Conservation (phyloP, 176 grass and related monocot genomes). For the Hsuehochloa calcarea region DNA sequence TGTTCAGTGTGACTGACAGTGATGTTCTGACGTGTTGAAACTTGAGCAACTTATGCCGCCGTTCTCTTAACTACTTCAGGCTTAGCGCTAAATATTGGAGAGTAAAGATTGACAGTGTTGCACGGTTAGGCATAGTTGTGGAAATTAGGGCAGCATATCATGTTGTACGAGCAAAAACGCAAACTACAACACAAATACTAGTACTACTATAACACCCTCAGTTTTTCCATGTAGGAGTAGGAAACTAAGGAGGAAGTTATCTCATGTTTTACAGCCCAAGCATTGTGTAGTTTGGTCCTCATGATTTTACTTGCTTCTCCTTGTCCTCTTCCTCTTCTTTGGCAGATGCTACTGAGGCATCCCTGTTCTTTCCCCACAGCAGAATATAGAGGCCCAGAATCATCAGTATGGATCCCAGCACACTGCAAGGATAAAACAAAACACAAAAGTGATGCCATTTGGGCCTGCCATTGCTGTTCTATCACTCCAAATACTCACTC, state of each 20-base stretch:
- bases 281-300: conserved; percentile 19
- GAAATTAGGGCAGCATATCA: neutral
- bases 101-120: neutral
- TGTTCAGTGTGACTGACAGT: conserved; percentile 27
- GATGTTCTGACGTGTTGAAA: conserved; percentile 5
- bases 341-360: conserved; percentile 29
- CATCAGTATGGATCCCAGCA: conserved; percentile 72
- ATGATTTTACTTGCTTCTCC: conserved; percentile 52
- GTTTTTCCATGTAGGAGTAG: neutral
- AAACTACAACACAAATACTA: neutral
- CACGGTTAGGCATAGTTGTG: neutral
- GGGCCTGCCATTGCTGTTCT: conserved; percentile 23
- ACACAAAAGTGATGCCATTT: conserved; percentile 27
- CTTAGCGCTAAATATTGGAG: neutral
- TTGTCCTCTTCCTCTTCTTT: conserved; percentile 53
- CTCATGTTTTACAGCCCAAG: neutral
- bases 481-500: neutral
- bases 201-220: neutral
- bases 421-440: conserved; percentile 51
- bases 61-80: neutral
- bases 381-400: conserved; percentile 76
- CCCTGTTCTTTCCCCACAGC: conserved; percentile 88
- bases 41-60: neutral
- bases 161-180: neutral
- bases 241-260: neutral